A percentile compares a stretch with the other conserved stretches of the same genome.
These are phyloP conservation scores for Triticum urartu DNA, from an alignment of 176 grass and related monocot species.

Conservation along the genomic window DNA sequence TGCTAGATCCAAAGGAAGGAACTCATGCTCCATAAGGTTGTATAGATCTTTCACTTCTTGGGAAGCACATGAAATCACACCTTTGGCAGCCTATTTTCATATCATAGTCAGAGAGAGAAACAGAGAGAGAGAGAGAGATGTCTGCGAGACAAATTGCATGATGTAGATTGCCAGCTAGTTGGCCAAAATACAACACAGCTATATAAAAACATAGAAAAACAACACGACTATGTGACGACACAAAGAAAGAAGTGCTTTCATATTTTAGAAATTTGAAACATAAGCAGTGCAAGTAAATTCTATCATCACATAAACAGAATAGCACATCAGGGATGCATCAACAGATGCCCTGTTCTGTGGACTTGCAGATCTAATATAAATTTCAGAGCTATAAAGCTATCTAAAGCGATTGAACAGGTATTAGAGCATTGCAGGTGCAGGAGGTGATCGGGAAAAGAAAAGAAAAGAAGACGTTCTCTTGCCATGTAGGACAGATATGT, in stretches of 20 bases:
- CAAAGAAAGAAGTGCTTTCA: no score
- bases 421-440: background rate
- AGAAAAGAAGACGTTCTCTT: background rate
- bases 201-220: background rate
- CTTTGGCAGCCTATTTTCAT: slow-evolving; percentile 60
- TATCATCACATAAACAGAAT: background rate
- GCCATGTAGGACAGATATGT: background rate
- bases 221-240: background rate
- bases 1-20: slow-evolving; percentile 77
- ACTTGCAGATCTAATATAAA: background rate
- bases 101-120: background rate
- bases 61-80: slow-evolving; percentile 89
- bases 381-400: background rate
- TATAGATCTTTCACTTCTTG: slow-evolving; percentile 97
- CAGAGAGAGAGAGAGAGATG: background rate
- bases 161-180: background rate
- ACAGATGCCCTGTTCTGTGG: background rate
- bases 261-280: background rate
- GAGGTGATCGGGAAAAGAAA: background rate
- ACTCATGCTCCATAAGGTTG: slow-evolving; percentile 85
- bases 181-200: background rate
- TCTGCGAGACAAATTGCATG: background rate
- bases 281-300: background rate
- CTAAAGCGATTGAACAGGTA: background rate
- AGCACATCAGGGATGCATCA: background rate